These are phyloP conservation scores for Pulveroboletus sp. DNA, from an alignment of 768 basidiomycete genomes.

Conservation along the genomic window DNA sequence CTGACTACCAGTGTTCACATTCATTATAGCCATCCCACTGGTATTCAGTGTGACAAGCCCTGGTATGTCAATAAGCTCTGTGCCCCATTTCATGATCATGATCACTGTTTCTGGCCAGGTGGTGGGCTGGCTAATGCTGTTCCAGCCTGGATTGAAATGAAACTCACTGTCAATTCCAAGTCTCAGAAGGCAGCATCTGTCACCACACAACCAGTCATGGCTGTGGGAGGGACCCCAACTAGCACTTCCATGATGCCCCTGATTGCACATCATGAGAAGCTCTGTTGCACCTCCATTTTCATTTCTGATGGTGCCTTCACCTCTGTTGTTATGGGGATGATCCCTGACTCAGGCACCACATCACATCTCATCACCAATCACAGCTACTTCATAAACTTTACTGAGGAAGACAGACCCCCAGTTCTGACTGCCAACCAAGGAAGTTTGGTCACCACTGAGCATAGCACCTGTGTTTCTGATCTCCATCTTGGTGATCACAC, in stretches of 20 bases:
- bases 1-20: neutral
- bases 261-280: neutral
- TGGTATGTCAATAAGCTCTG: neutral
- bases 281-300: neutral
- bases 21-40: neutral
- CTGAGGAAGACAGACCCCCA: neutral
- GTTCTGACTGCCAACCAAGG: neutral
- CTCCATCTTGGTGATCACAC: neutral
- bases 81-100: too few relatives aligned
- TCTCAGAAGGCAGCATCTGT: too few relatives aligned
- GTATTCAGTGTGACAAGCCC: neutral
- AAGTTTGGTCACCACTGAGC: accelerated
- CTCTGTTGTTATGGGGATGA: neutral
- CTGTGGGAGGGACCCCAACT: too few relatives aligned
- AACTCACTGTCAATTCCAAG: too few relatives aligned
- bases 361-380: neutral
- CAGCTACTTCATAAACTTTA: neutral
- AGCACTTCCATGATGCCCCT: neutral
- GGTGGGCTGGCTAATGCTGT: too few relatives aligned
- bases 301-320: too few relatives aligned
- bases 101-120: too few relatives aligned
- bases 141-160: too few relatives aligned
- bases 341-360: neutral
- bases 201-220: too few relatives aligned
- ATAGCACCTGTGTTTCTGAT: neutral